These are phyloP conservation scores for Ophiocordyceps camponoti-leonardi DNA, from an alignment of 2,329 filamentous ascomycete species.

Conservation along the genomic window DNA sequence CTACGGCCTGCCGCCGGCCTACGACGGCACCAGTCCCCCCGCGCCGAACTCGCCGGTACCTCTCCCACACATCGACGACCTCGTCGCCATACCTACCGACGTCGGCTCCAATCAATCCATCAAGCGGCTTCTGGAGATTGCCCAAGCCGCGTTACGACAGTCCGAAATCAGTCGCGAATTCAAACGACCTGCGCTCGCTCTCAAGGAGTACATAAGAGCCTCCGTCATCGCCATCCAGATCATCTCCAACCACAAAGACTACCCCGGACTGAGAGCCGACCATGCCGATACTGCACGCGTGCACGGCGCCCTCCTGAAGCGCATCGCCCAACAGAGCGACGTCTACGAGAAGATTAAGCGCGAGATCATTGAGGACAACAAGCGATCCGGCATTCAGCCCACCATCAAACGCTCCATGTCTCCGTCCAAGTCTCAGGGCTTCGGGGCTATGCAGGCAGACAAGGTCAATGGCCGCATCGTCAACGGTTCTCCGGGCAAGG, in stretches of 20 bases:
- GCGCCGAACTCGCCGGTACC: conserved; percentile 12
- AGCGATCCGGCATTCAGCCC: conserved; percentile 39
- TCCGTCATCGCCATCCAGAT: conserved; percentile 62
- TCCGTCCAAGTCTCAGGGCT: not conserved
- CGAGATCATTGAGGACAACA: conserved; percentile 46
- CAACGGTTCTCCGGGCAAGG: conserved; percentile 11
- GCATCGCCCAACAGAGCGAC: conserved; percentile 27
- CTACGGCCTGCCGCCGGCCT: conserved; percentile 12
- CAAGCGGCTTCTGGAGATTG: conserved; percentile 33
- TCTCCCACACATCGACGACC: conserved; percentile 36
- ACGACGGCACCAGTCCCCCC: conserved; percentile 10
- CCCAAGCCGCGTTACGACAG: conserved; percentile 35
- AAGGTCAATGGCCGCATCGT: conserved; percentile 2
- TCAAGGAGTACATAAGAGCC: conserved; percentile 71
- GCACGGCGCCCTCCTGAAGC: conserved; percentile 31
- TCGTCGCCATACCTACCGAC: conserved; percentile 27
- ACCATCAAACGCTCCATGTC: conserved; percentile 6
- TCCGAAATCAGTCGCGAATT: conserved; percentile 48
- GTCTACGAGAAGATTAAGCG: conserved; percentile 40
- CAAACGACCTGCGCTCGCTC: conserved; percentile 53
- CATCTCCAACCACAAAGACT: conserved; percentile 63
- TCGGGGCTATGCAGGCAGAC: not conserved
- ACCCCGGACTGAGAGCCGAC: conserved; percentile 42
- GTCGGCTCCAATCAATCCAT: conserved; percentile 32
- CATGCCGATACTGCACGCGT: conserved; percentile 27